Conservation (phyloP, 2,329 filamentous ascomycete genomes). For the Geosmithia morbida region DNA sequence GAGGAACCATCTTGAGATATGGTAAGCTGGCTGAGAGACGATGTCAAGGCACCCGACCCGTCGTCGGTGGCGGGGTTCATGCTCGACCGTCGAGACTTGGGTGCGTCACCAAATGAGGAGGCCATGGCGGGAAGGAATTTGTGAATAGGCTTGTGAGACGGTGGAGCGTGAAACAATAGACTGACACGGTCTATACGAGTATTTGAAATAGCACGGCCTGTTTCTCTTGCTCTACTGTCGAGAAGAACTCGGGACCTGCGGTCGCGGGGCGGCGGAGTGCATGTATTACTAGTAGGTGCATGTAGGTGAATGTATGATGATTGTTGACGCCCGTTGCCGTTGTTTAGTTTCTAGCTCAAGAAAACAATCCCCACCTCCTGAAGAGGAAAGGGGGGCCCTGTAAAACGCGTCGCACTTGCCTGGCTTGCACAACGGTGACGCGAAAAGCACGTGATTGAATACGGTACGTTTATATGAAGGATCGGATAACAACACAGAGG, state of each 20-base stretch:
- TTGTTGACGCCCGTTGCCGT: neutral
- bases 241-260: neutral
- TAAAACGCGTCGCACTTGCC: neutral
- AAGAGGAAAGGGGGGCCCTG: neutral
- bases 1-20: conserved; percentile 15
- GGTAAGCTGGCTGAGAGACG: conserved; percentile 29
- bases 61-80: conserved; percentile 10
- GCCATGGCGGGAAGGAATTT: neutral
- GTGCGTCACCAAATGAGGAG: conserved; percentile 3
- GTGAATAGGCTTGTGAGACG: neutral
- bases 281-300: neutral
- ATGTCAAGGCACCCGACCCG: conserved; percentile 20
- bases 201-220: neutral
- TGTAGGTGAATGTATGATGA: neutral
- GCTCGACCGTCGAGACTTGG: conserved; percentile 16
- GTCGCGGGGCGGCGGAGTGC: neutral
- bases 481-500: neutral
- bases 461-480: neutral
- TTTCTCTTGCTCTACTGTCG: neutral
- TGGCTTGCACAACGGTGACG: neutral
- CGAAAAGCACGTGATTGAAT: neutral
- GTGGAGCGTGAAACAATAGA: neutral
- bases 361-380: conserved; percentile 2
- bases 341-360: conserved; percentile 1
- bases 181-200: too few relatives aligned